Conservation (phyloP, 2,329 filamentous ascomycete species). For the Diplocarpon mali region DNA sequence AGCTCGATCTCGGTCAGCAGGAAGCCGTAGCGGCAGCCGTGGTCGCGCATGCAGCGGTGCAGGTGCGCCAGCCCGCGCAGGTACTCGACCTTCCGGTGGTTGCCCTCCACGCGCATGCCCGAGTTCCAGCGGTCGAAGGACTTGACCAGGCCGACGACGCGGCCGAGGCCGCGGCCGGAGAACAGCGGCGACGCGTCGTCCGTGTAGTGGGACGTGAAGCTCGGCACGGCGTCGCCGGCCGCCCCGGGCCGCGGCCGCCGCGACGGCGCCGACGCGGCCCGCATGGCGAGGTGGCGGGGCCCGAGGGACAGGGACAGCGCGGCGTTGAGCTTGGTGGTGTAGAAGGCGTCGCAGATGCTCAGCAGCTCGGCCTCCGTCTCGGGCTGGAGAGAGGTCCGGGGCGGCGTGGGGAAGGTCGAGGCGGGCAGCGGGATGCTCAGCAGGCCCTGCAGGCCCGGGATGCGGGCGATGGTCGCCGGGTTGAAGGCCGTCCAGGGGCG, state of each 20-base stretch:
- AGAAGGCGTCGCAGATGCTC: constrained; percentile 53
- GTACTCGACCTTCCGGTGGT: constrained; percentile 80
- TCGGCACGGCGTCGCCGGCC: constrained; percentile 24
- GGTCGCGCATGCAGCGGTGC: constrained; percentile 86
- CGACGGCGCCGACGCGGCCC: constrained; percentile 16
- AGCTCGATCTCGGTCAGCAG: constrained; percentile 95
- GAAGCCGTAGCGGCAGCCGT: constrained; percentile 88
- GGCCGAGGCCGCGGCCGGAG: constrained; percentile 40
- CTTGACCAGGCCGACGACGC: constrained; percentile 77
- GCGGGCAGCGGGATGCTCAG: constrained; percentile 58
- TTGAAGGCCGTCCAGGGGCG: constrained; percentile 76
- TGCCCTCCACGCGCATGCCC: constrained; percentile 77
- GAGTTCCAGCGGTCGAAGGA: constrained; percentile 93
- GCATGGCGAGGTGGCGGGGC: constrained; percentile 41
- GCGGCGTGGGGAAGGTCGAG: constrained; percentile 43
- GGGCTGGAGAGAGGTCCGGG: constrained; percentile 46
- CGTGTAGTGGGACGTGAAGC: constrained; percentile 41
- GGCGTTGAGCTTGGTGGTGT: constrained; percentile 78
- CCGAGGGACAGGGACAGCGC: constrained; percentile 68
- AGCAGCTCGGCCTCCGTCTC: constrained; percentile 64
- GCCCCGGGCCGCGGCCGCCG: too few relatives aligned
- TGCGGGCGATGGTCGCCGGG: constrained; percentile 55
- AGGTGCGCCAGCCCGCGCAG: constrained; percentile 76
- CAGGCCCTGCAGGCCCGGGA: constrained; percentile 62
- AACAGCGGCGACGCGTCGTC: constrained; percentile 37